Percentiles rank a stretch among this genome's conserved stretches.
These are phyloP conservation scores for Lecanicillium sp. DNA, from an alignment of 2,329 filamentous ascomycete species.

Conservation along the genomic window DNA sequence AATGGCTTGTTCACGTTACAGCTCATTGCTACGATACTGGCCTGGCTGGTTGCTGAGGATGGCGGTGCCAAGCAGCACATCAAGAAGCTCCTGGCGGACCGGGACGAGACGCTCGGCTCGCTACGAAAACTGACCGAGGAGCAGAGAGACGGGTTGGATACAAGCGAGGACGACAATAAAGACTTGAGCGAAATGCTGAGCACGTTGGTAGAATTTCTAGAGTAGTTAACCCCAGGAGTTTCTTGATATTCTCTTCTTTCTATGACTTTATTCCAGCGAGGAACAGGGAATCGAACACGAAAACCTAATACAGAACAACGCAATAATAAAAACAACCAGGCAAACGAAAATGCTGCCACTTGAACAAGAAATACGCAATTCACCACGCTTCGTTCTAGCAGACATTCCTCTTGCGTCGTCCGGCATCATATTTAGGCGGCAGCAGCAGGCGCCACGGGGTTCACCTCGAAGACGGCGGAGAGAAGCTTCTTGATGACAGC, in stretches of 20 bases:
- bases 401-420: neutral
- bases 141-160: constrained; percentile 47
- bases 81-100: constrained; percentile 55
- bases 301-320: constrained; percentile 8
- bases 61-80: constrained; percentile 64
- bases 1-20: constrained; percentile 80
- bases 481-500: constrained; percentile 80
- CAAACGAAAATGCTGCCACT: neutral
- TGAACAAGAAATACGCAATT: no score
- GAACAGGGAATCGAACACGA: constrained; percentile 5
- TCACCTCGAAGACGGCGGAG: constrained; percentile 76
- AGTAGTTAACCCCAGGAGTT: constrained; percentile 16
- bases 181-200: constrained; percentile 50
- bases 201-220: constrained; percentile 46
- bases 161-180: constrained; percentile 53
- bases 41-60: constrained; percentile 91
- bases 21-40: constrained; percentile 75
- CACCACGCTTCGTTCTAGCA: neutral
- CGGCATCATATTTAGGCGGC: constrained; percentile 16
- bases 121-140: constrained; percentile 63
- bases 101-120: constrained; percentile 57
- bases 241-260: neutral
- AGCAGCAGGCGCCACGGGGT: constrained; percentile 52
- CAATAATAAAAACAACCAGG: neutral
- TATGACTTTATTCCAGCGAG: neutral